Base-by-base conservation (phyloP, 2,329 filamentous ascomycete genomes). In the Fusarium nanum region DNA sequence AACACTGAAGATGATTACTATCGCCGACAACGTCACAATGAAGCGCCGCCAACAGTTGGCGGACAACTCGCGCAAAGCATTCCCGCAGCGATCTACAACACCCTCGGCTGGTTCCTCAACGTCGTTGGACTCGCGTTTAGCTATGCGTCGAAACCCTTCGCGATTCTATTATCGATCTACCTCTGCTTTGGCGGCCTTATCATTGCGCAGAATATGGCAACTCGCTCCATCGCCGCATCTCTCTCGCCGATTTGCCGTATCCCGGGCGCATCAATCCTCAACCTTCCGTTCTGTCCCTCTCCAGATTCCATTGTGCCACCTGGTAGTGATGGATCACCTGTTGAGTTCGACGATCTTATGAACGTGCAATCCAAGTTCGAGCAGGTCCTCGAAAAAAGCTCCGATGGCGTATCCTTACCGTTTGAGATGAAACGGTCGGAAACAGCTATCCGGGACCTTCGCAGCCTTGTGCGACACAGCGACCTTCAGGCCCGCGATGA, bases 341-440 rank as follows among this genome's bases (percentile, higher is more conserved):
- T 90, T 46, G 90, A 94, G 73, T 95, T 95, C 71, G 90, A 93
- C 68, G 87, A 90, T 49, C 84, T 97, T 23, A 91, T 96, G 83
- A 85, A 85, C 20, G 87, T 92, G 3, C 93, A 97, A 78, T 83
- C 87, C n/a, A 86, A 89, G 28, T 93, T 97, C 59, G 92, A 94
- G 78, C 87, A 91, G 60, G 89, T 96, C 1, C 81, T 96, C 6
- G 88, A 92, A 70, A 87, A 89, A 62, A 89, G 88, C 18, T 86
- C 88, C 2, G 85, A 89, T 23, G 88, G 89, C 2, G 87, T 90
- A 3, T 88, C 88, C 2, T 81, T 96, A 5, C 92, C 92, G 0
- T 83, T 92, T 71, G 91, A 93, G 72, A 94, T 96, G 89, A 94
- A 93, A 81, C 87, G 89, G 12, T 90, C 90, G 5, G 92, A 95